phyloP scores from a whole-genome alignment of 2,329 filamentous ascomycete genomes.

The Cladosporium sp. region DNA sequence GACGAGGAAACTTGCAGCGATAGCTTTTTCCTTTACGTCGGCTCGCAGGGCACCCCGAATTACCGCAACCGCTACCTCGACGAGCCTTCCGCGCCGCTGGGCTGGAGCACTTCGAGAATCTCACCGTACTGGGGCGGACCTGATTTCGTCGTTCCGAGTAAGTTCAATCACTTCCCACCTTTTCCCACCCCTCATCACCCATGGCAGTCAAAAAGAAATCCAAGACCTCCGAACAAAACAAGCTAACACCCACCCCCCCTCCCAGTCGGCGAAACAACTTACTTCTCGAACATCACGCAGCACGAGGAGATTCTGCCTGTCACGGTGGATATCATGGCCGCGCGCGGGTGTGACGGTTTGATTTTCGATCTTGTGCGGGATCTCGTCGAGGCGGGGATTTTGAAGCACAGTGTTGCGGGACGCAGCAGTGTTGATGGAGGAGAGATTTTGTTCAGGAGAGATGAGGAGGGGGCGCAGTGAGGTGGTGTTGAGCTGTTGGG shows the following conservation, averaged over 20 bases:
- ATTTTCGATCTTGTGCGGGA: constrained; percentile 51
- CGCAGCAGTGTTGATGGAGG: constrained; percentile 36
- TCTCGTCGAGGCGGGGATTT: constrained; percentile 45
- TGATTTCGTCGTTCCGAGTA: constrained; percentile 42
- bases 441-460: constrained; percentile 33
- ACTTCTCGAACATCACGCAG: constrained; percentile 44
- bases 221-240: too few relatives aligned
- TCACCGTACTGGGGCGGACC: constrained; percentile 45
- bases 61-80: constrained; percentile 43
- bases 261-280: constrained; percentile 38
- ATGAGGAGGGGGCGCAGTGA: background rate
- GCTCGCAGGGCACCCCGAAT: constrained; percentile 35
- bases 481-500: too few relatives aligned
- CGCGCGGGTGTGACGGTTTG: constrained; percentile 58
- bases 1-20: constrained; percentile 45
- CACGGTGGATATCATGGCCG: constrained; percentile 53
- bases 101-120: constrained; percentile 46
- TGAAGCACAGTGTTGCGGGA: constrained; percentile 44
- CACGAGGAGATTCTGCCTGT: constrained; percentile 53
- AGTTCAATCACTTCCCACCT: constrained; percentile 7
- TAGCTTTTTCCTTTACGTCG: constrained; percentile 47
- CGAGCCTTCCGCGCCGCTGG: constrained; percentile 46
- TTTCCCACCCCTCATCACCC: too few relatives aligned
- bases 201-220: too few relatives aligned
- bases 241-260: background rate